Base-by-base conservation (phyloP, 768 basidiomycete species). In the Phallus indusiatus region DNA sequence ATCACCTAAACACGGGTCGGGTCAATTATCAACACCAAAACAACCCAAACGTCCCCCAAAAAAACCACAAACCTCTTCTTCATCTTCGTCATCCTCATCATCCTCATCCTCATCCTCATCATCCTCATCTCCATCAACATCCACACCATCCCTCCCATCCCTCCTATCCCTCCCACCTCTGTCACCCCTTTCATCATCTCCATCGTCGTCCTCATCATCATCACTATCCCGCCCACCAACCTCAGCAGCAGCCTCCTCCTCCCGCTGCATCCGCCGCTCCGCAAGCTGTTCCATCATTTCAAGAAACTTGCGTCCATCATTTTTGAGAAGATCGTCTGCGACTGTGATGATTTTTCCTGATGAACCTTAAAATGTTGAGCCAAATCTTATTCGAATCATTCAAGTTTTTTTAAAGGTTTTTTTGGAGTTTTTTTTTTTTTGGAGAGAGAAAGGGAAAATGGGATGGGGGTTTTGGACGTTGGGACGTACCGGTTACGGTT, bases 211-310 rank as follows among this genome's bases (percentile, higher is more conserved):
- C n/a, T n/a, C n/a, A n/a, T n/a, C n/a, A n/a, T n/a, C n/a, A n/a
- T n/a, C n/a, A n/a, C n/a, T n/a, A n/a, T n/a, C n/a, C n/a, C n/a
- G n/a, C n/a, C n/a, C n/a, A n/a, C n/a, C n/a, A 0, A 81, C 78
- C 17, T 54, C 63, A 76, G 79, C 34, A 75, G 79, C 75, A 0
- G 74, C 77, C 67, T 80, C 78, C 65, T 94, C 88, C 68, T 97
- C 94, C 4, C 94, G 81, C 65, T 90, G 86, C 81, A 95, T 91
- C 49, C 95, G 82, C 53, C 92, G 82, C 68, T 96, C 93, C 0
- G 95, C 94, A 18, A 99, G 81, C 72, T 95, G 93, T 71, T 98
- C 96, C 96, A 99, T 99, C 96, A 99, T 99, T 77, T 99, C 96
- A 66, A 99, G 75, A 76, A 99, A 99, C 76, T 96, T 97, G 67